Evolutionary conservation across 345 rosid species (phyloP), one percentile per base, ranked within the genome.

Genomic region (Triadica sebifera): DNA sequence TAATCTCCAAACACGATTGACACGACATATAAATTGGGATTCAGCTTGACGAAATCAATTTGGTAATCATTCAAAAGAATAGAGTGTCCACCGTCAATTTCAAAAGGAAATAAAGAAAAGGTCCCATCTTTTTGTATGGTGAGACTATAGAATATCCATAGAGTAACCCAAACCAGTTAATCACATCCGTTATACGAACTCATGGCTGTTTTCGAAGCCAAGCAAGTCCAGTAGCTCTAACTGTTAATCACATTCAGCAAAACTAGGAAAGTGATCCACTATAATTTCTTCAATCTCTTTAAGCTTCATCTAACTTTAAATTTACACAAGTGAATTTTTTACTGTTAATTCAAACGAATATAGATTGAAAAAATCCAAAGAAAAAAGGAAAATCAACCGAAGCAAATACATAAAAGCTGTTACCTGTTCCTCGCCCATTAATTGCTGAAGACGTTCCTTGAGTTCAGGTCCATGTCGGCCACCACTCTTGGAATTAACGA

Each of bases 391-490:
- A n/a, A n/a, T n/a, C n/a, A n/a, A n/a, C n/a, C n/a, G n/a, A n/a
- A 25, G 37, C 50, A 58, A 19, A 8, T 39, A 52, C 66, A 52
- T 10, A 2, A 25, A 10, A 34, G 3, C 46, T 16, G 22, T 39
- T 6, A 90, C 98, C 89, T 92, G 98, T 45, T 93, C 97, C 65
- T 86, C 81, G 53, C 88, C 88, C 82, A 96, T 90, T 6, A 96
- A 85, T 65, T 90, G 82, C 78, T 85, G 89, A 8, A 96, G 91
- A 24, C 95, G 86, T 51, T 80, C 84, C 74, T 87, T 90, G 38
- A 96, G 91, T 47, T 86, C 80, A 0, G 90, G 89, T 4, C 98
- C 98, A 43, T 88, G 84, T 15, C 98, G 88, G 41, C 98, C 98
- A 24, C 98, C 99, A 75, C 99, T 91, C 43, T 78, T 84, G 39